A percentile compares a stretch with the other conserved stretches of the same genome.
These are phyloP conservation scores for Lepidium campestre DNA, from an alignment of 441 rosid species.

Conservation along the genomic window DNA sequence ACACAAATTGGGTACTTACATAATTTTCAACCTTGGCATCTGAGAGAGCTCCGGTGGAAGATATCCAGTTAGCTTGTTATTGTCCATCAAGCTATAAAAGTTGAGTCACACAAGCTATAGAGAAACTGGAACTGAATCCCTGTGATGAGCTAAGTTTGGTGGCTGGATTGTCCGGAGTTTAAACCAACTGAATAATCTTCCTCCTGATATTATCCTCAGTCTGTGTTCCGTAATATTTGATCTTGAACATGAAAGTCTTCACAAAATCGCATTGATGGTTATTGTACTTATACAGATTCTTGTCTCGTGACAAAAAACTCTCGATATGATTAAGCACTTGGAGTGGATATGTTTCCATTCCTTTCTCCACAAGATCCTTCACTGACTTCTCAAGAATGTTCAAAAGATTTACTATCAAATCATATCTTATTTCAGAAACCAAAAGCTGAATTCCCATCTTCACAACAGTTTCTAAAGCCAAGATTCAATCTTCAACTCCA, in stretches of 20 bases:
- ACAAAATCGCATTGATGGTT: background rate
- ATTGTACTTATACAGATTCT: background rate
- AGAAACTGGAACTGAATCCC: too few species aligned
- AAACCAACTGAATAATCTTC: background rate
- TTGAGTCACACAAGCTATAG: background rate
- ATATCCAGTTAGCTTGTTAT: conserved; percentile 24
- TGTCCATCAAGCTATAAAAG: conserved; percentile 24
- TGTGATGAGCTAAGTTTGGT: too few species aligned
- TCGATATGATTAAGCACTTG: conserved; percentile 4
- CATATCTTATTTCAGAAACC: background rate
- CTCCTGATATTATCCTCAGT: background rate
- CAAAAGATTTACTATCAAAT: background rate
- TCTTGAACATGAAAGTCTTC: background rate
- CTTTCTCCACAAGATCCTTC: background rate
- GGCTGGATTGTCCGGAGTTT: background rate
- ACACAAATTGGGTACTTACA: conserved; percentile 1
- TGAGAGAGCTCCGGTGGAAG: conserved; percentile 45
- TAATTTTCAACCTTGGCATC: conserved; percentile 25
- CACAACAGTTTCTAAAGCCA: background rate
- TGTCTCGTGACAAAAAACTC: background rate
- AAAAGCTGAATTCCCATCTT: conserved; percentile 11
- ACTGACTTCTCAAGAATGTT: background rate
- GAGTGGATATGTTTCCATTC: background rate
- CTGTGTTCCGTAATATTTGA: background rate
- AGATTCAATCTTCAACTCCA: background rate